phyloP scores from a whole-genome alignment of 305 asterid species.

The Andrographis paniculata region DNA sequence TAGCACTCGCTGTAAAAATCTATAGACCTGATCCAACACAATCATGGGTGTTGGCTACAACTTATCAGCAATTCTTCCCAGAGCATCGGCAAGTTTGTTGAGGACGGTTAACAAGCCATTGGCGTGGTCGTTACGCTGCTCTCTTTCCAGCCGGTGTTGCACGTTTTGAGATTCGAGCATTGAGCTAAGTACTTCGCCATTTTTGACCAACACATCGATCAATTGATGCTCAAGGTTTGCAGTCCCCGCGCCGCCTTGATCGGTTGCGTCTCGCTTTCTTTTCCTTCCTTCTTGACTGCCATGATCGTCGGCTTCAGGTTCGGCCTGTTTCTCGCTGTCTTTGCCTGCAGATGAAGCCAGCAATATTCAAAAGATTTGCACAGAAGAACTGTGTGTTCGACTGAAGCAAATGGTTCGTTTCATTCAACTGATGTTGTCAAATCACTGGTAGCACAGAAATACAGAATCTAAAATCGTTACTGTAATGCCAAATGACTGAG shows the following conservation, averaged over 20 bases:
- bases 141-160: constrained; percentile 50
- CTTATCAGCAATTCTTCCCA: constrained; percentile 75
- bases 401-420: no score
- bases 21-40: no score
- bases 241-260: constrained; percentile 26
- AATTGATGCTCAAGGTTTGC: constrained; percentile 32
- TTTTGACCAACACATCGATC: constrained; percentile 47
- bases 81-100: constrained; percentile 56
- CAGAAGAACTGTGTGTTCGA: no score
- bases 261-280: constrained; percentile 38
- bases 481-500: no score
- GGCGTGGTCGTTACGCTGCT: constrained; percentile 51
- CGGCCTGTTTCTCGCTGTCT: constrained; percentile 29
- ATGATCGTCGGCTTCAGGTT: constrained; percentile 24
- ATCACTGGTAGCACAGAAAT: no score
- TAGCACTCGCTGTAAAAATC: no score
- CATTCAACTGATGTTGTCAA: no score
- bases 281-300: constrained; percentile 39
- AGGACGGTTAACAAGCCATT: constrained; percentile 50
- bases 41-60: constrained; percentile 27
- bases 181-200: constrained; percentile 46
- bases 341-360: constrained; percentile 31
- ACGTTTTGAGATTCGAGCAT: constrained; percentile 59
- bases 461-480: no score
- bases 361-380: no score